Evolutionary conservation across 106 monocot genomes (phyloP), one percentile per base, ranked within the genome.

Genomic region (Apostasia ramifera): DNA sequence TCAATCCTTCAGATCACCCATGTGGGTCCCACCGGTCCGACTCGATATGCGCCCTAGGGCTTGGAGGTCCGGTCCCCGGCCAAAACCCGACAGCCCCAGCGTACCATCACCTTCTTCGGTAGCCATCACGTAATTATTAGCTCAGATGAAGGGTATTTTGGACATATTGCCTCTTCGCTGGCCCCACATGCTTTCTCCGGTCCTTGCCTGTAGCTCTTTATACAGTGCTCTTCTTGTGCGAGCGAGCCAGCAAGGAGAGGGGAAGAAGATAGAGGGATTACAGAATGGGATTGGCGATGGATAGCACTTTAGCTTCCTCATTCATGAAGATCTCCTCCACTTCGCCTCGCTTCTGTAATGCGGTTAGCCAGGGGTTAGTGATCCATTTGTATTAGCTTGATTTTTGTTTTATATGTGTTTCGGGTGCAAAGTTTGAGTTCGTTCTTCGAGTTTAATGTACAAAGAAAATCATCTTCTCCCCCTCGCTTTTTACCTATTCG

Each of bases 281-380:
- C n/a, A 68, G 67, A 56, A 81, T 86, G 88, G 85, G 57, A 55
- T 39, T 80, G 66, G 73, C 55, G 55, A 72, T 65, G 39, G 89
- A 85, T 48, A 73, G 42, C 50, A 12, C 75, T 62, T 78, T 76
- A 57, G 66, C 72, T 71, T 78, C 73, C 61, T 70, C 73, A n/a
- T 56, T 66, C 15, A 12, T 69, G 47, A 80, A 80, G 68, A 76
- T 78, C 68, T 61, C 83, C 61, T 69, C 81, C 37, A 66, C 74
- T 41, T 83, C 92, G 12, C 81, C 88, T 47, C 79, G 80, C 55
- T 84, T 83, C 77, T 80, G 73, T 70, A 88, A 68, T 59, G 73
- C 88, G 7, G 79, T 77, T 69, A 83, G 81, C 71, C 85, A 76
- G 70, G 88, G 88, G 92, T 88, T 49, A 64, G 41, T 2, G 3